phyloP scores from a whole-genome alignment of 139 green algal genomes.

The Desmodesmus armatus region DNA sequence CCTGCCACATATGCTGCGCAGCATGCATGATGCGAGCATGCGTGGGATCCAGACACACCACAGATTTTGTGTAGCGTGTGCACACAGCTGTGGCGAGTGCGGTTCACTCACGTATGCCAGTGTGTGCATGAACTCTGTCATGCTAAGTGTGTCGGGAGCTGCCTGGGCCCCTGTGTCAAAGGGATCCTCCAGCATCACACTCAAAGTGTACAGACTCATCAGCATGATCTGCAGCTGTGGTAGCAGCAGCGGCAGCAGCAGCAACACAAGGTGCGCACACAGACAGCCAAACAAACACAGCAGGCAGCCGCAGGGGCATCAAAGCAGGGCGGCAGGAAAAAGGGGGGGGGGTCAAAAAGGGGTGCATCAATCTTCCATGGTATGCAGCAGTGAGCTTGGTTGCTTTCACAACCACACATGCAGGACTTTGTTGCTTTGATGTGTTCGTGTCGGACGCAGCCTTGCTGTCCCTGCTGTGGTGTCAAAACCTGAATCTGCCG shows the following conservation, averaged over 20 bases:
- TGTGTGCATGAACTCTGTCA: slow-evolving; percentile 37
- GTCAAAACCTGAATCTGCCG: not conserved
- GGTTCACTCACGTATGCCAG: slow-evolving; percentile 10
- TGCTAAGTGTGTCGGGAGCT: slow-evolving; percentile 23
- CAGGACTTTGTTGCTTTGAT: not conserved
- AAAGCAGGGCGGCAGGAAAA: not conserved
- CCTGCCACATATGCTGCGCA: no score
- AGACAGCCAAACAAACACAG: not conserved
- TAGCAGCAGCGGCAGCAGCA: not conserved
- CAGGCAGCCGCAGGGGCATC: not conserved
- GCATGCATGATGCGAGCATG: no score
- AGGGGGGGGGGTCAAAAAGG: not conserved
- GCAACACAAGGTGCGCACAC: not conserved
- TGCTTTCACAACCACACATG: not conserved
- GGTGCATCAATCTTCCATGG: not conserved
- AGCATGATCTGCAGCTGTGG: slow-evolving; percentile 40
- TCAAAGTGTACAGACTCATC: slow-evolving; percentile 24
- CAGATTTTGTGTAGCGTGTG: no score
- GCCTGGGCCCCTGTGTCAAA: slow-evolving; percentile 34
- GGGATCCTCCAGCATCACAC: slow-evolving; percentile 24
- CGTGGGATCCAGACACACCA: not conserved
- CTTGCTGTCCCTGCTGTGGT: no score
- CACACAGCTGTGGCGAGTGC: no score
- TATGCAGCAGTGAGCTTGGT: not conserved
- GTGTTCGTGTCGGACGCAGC: no score